Base-by-base conservation (phyloP, 1,139 yeast genomes). In the Candida labiduridarum region DNA sequence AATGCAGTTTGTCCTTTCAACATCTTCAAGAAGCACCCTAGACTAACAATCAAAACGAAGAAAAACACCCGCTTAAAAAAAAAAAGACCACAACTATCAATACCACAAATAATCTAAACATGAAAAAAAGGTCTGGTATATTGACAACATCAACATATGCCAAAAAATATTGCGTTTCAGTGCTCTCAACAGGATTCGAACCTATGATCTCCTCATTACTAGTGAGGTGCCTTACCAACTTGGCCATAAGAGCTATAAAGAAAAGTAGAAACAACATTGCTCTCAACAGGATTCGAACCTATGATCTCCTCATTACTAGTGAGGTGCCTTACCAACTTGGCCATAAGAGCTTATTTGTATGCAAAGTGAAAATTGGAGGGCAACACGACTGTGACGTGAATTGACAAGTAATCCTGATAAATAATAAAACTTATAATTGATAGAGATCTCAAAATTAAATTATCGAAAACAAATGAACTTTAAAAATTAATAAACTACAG, bases 211-310 rank as follows among this genome's bases (percentile, higher is more conserved):
- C 87, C 84, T 83, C 89, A 85, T 85, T 85, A 85, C 89, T 85
- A 85, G 90, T 85, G 89, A 83, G 84, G 87, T 87, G 90, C 90
- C 89, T 85, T 85, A 85, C 89, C 90, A 84, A 84, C 89, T 85
- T 44, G 46, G 46, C 46, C 46, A 44, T 44, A 44, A 27, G 39
- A 35, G 39, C 12, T 14, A 29, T 4, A 19, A 36, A 12, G 12
- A 38, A 38, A 38, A n/a, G 1, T 8, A 4, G 29, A 9, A 25
- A 25, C 29, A 22, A 61, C 57, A 14, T 34, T 83, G 88, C 87
- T 85, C 81, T 80, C 84, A 82, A 82, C 83, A 87, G 83, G 88
- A 84, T 75, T 84, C 85, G 89, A 84, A 84, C 89, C 84, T 88
- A 82, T 84, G 90, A 85, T 85, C 90, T 85, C 87, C 84, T 83